Evolutionary conservation across 768 basidiomycete species (phyloP), one percentile per base, ranked within the genome.

Genomic region (Epithele typhae): DNA sequence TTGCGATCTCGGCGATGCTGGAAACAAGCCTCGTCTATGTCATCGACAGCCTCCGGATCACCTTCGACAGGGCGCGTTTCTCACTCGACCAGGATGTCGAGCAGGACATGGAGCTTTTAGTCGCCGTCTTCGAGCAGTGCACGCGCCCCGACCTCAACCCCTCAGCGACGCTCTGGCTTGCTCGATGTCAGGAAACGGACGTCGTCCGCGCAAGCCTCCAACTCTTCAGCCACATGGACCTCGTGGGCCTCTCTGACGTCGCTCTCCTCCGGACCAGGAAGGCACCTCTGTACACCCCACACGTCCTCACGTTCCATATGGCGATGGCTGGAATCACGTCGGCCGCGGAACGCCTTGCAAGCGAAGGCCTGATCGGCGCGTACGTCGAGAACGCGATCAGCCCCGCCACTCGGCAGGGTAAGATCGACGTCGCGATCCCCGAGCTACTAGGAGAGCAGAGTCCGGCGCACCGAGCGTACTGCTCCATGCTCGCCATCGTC

Each of bases 261-360:
- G 69, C 79, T 2, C 66, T 84, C 10, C 74, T 88, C 15, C 70
- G 84, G 18, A 59, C 76, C 1, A 77, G 79, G 37, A 83, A 82
- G 45, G 73, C 79, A 59, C 78, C 87, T 11, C 65, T 87, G 22
- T 91, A 91, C 58, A 74, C 85, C 0, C 81, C 86, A 0, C 85
- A 89, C 56, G 70, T 95, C 46, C 78, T 96, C 44, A 70, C 84
- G 24, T 89, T 96, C 69, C 92, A 95, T 59, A 85, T 92, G 72
- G 79, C 88, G 1, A 67, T 96, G 17, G 89, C 87, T 14, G 79
- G 79, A 48, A 75, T 87, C 43, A 78, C 84, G 0, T 74, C 78
- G 1, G 83, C 89, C 0, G 92, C 93, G 0, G 92, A 95, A 62
- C 71, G 87, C 48, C 77, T 96, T 21, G 91, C 92, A 4, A 82